Evolutionary conservation across 2,329 filamentous ascomycete genomes (phyloP).

Genomic region (Amesomyces nigricolor): DNA sequence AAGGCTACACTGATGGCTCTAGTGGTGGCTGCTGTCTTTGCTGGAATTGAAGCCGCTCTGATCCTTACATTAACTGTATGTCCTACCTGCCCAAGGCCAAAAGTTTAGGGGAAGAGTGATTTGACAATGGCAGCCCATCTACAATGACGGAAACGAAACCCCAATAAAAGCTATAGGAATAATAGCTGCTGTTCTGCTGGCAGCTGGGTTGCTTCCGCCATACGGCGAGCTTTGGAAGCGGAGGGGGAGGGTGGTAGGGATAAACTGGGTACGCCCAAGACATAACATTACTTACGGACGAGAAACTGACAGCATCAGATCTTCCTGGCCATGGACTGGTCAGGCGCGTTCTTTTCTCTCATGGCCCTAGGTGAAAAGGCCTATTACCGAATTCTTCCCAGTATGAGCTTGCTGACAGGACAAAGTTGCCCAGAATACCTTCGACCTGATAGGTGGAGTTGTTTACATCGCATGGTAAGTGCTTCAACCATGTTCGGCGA

Average conservation of each 20-base stretch:
- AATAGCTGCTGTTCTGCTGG: constrained; percentile 51
- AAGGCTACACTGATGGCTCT: constrained; percentile 41
- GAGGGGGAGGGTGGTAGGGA: constrained; percentile 54
- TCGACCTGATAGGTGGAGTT: constrained; percentile 55
- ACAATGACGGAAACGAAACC: constrained; percentile 46
- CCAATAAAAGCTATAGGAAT: constrained; percentile 53
- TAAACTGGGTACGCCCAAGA: constrained; percentile 39
- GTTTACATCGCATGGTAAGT: constrained; percentile 56
- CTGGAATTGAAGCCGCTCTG: constrained; percentile 48
- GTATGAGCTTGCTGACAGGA: constrained; percentile 18
- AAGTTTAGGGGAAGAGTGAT: background rate
- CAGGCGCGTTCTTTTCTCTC: constrained; percentile 58
- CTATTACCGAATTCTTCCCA: background rate
- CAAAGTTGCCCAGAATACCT: constrained; percentile 52
- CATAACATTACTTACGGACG: background rate
- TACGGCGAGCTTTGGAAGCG: constrained; percentile 59
- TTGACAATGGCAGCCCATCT: constrained; percentile 41
- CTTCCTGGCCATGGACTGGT: constrained; percentile 55
- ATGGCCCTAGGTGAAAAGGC: constrained; percentile 49
- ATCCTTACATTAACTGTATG: constrained; percentile 51
- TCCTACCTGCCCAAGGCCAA: background rate
- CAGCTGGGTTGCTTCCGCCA: constrained; percentile 51
- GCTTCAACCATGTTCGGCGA: background rate
- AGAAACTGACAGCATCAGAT: constrained; percentile 26
- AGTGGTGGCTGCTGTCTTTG: constrained; percentile 40